Evolutionary conservation across 1,284 basidiomycete species (phyloP).

Genomic region (Xerocomus subilludens): DNA sequence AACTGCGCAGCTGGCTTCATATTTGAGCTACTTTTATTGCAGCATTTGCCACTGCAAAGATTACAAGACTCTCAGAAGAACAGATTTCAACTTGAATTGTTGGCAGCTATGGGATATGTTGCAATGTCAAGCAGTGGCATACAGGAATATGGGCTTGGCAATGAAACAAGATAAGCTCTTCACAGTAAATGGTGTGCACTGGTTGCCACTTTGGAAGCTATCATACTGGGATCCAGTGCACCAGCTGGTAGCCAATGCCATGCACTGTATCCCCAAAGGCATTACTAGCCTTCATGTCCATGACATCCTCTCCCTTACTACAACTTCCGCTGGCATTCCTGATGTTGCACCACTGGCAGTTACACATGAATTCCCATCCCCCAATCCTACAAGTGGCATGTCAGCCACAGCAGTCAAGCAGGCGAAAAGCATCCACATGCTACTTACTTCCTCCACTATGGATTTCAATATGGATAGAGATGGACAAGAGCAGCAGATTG

Average conservation of each 20-base stretch:
- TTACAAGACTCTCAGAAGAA: background rate
- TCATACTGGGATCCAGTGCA: constrained; percentile 2
- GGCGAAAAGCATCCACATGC: constrained; percentile 13
- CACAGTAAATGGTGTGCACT: background rate
- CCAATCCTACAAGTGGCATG: background rate
- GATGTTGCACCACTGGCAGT: background rate
- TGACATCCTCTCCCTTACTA: constrained; percentile 1
- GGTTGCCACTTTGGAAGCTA: constrained; percentile 8
- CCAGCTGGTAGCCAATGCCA: constrained; percentile 6
- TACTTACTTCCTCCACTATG: background rate
- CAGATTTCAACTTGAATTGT: background rate
- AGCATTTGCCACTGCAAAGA: background rate
- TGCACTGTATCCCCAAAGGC: constrained; percentile 11
- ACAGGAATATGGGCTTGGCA: background rate
- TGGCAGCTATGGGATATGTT: background rate
- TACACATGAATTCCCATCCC: background rate
- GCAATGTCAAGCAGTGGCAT: background rate
- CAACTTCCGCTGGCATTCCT: background rate
- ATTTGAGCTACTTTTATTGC: background rate
- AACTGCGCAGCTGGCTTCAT: background rate
- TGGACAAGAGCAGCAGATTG: background rate
- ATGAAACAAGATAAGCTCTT: constrained; percentile 3
- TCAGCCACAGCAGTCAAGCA: constrained; percentile 5
- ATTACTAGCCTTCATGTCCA: background rate
- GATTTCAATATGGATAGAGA: background rate